Conservation (phyloP, 2,329 filamentous ascomycete species). For the Drechmeria coniospora region DNA sequence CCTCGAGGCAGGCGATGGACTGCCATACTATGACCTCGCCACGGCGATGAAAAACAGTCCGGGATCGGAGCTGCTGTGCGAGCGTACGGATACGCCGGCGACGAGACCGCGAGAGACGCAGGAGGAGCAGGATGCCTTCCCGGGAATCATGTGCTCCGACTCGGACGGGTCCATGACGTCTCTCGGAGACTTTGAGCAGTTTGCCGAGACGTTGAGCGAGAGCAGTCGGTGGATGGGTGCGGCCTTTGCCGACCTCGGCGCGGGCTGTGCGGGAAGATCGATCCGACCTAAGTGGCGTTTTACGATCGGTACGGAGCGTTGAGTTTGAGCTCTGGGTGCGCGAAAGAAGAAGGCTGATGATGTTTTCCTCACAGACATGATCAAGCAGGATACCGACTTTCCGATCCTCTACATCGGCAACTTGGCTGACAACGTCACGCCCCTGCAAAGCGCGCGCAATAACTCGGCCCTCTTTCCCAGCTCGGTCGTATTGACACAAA, state of each 20-base stretch:
- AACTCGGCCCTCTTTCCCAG: slow-evolving; percentile 27
- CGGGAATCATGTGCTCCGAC: slow-evolving; percentile 32
- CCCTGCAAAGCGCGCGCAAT: slow-evolving; percentile 26
- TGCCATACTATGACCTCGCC: slow-evolving; percentile 23
- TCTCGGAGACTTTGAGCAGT: slow-evolving; percentile 17
- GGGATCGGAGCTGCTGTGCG: slow-evolving; percentile 1
- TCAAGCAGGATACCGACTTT: slow-evolving; percentile 20
- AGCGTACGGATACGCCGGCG: slow-evolving; percentile 11
- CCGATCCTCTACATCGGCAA: slow-evolving; percentile 31
- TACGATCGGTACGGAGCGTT: too few relatives aligned
- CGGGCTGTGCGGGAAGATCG: slow-evolving; percentile 22
- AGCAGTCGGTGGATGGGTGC: slow-evolving; percentile 28
- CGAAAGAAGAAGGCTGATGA: too few relatives aligned
- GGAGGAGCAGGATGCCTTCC: slow-evolving; percentile 22
- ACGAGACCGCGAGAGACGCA: slow-evolving; percentile 12
- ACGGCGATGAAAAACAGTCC: not conserved
- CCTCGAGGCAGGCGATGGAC: slow-evolving; percentile 28
- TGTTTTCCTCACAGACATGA: slow-evolving; percentile 8
- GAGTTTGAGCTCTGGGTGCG: too few relatives aligned
- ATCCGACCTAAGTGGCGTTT: slow-evolving; percentile 25
- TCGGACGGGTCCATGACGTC: slow-evolving; percentile 15
- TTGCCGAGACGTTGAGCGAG: slow-evolving; percentile 16
- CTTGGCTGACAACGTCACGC: slow-evolving; percentile 31
- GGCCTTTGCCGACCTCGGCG: slow-evolving; percentile 23
- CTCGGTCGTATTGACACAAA: slow-evolving; percentile 30